Evolutionary conservation across 1,284 basidiomycete genomes (phyloP).

Genomic region (Gomphus bonarii): DNA sequence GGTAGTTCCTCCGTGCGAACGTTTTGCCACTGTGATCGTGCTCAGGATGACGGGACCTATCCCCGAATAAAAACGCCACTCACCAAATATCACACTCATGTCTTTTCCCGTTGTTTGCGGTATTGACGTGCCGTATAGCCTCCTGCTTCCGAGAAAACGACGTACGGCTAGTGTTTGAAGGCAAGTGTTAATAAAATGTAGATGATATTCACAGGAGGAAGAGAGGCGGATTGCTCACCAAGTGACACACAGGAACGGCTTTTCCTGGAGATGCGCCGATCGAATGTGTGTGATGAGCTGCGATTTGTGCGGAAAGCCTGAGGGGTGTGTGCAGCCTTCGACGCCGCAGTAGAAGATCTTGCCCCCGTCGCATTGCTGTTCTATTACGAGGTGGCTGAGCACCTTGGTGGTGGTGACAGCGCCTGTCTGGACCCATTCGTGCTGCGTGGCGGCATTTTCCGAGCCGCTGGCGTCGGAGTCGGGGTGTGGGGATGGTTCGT

Average conservation of each 20-base stretch:
- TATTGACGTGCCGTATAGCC: conserved; percentile 6
- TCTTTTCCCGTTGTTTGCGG: conserved; percentile 4
- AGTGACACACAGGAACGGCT: conserved; percentile 7
- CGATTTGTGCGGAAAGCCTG: conserved; percentile 4
- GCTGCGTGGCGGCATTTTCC: not conserved
- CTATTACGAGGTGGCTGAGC: not conserved
- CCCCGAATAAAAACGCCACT: too few relatives aligned
- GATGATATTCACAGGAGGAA: not conserved
- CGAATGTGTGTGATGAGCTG: conserved; percentile 8
- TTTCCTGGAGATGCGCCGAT: conserved; percentile 7
- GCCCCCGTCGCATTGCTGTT: not conserved
- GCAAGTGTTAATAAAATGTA: not conserved
- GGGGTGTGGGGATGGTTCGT: not conserved
- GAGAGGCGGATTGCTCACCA: conserved; percentile 4
- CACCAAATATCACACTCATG: conserved; percentile 4
- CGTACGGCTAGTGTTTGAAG: not conserved
- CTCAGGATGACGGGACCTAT: too few relatives aligned
- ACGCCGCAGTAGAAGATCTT: conserved; percentile 2
- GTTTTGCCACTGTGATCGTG: not conserved
- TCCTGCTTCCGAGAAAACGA: conserved; percentile 9
- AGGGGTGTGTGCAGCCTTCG: conserved; percentile 1
- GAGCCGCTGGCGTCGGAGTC: not conserved
- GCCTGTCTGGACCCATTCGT: conserved; percentile 4
- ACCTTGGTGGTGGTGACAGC: not conserved
- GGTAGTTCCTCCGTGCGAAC: conserved; percentile 7